These are phyloP conservation scores for Tuber indicum DNA, from an alignment of 495 filamentous ascomycete species.

Conservation along the genomic window DNA sequence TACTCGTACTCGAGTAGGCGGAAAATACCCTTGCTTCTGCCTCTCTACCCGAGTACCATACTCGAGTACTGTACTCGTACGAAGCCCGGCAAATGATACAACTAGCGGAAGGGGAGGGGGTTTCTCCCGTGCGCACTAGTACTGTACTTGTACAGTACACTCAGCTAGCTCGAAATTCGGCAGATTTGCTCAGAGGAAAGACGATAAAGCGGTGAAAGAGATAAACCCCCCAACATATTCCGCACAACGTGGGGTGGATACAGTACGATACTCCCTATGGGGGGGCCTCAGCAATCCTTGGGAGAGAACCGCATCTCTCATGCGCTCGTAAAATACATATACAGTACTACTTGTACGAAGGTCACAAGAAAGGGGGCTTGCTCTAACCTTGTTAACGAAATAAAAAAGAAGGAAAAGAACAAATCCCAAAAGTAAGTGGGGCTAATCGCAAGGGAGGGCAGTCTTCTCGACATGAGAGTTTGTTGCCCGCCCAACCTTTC, in stretches of 20 bases:
- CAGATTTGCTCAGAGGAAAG: background rate
- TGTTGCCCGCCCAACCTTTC: slow-evolving; percentile 33
- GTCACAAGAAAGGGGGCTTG: background rate
- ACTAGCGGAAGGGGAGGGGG: background rate
- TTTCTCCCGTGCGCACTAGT: background rate
- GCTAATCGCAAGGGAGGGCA: slow-evolving; percentile 10
- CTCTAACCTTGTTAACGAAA: background rate
- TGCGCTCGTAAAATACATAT: background rate
- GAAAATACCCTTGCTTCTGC: slow-evolving; percentile 3
- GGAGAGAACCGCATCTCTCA: background rate
- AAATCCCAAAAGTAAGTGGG: slow-evolving; percentile 16
- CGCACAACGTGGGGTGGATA: slow-evolving; percentile 2
- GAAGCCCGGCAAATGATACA: background rate
- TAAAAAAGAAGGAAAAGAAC: slow-evolving; percentile 15
- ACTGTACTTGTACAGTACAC: background rate
- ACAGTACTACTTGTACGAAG: background rate
- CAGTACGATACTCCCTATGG: background rate
- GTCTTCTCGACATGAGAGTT: slow-evolving; percentile 24
- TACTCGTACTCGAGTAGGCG: background rate
- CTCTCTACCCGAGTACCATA: background rate
- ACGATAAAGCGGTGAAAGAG: background rate
- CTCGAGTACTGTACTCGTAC: background rate
- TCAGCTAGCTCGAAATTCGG: background rate
- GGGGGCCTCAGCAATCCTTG: background rate
- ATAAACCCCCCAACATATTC: background rate